Base-by-base conservation (phyloP, 2,329 filamentous ascomycete species). In the Arthrinium puccinioides region DNA sequence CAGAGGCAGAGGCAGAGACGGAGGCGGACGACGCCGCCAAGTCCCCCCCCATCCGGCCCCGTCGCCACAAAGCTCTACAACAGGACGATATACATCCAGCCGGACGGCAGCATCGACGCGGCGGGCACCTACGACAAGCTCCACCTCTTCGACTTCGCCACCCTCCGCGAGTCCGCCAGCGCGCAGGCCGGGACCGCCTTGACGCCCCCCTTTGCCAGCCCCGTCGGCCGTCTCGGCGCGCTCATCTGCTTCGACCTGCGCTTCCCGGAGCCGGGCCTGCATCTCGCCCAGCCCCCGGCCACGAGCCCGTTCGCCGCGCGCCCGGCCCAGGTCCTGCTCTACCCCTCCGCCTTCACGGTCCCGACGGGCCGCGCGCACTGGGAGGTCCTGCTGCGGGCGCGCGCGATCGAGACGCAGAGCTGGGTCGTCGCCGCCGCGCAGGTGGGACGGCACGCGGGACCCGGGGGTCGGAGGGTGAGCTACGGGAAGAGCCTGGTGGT, bases 181-280 rank as follows among this genome's bases (percentile, higher is more conserved):
- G 85, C 88, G 0, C 81, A 89, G 52, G 72, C 75, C 5, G 87
- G 87, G 0, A 59, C 60, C 20, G 48, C 61, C 3, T 76, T 94
- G 27, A 64, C 78, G 1, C 58, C 76, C 4, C 88, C 88, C 0
- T 87, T 92, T 51, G 64, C 76, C n/a, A 85, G 82, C 0, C 63
- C 76, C 1, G 56, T 94, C 9, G 89, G 89, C 11, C 78, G 76
- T 24, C 70, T 96, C 15, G 90, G 87, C 15, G 70, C 83, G 43
- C 71, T 84, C 37, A 94, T 96, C 44, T 96, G 90, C 64, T 96
- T 96, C 59, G 90, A 96, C 63, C 62, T 96, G 44, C 78, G 88
- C 1, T 94, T 92, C 54, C 77, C 87, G 0, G 87, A 94, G 55
- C 74, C 84, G 8, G 75, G 78, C 0, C 59, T 92, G 9, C 70